phyloP scores from a whole-genome alignment of 192 early-diverging fungal species.

The Allomyces javanicus region DNA sequence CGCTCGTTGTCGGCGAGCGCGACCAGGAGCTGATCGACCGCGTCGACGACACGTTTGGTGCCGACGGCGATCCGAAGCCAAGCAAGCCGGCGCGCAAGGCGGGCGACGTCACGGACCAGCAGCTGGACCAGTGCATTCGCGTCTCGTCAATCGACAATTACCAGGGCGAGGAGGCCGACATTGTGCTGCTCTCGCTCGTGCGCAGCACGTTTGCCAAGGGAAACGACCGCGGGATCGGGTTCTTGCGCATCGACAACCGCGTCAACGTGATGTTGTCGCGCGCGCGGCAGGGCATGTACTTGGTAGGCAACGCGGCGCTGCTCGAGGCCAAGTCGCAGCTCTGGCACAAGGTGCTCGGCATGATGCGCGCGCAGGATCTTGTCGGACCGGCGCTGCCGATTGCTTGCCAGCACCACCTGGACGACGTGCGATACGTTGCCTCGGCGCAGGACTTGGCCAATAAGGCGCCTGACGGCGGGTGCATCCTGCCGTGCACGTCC shows the following conservation, averaged over 20 bases:
- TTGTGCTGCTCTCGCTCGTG: slow-evolving; percentile 16
- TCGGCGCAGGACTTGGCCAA: slow-evolving; percentile 4
- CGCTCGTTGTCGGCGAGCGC: slow-evolving; percentile 10
- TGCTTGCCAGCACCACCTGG: slow-evolving; percentile 10
- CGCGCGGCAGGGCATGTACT: slow-evolving; percentile 18
- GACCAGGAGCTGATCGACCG: slow-evolving; percentile 2
- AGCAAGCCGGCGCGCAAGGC: background rate
- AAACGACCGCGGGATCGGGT: slow-evolving; percentile 9
- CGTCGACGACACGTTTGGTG: no score
- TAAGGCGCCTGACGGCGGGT: slow-evolving; percentile 16
- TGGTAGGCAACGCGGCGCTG: slow-evolving; percentile 12
- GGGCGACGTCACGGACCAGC: no score
- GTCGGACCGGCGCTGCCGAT: slow-evolving; percentile 9
- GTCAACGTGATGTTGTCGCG: slow-evolving; percentile 16
- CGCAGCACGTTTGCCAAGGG: slow-evolving; percentile 3
- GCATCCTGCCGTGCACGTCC: slow-evolving; percentile 8
- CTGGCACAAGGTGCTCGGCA: slow-evolving; percentile 9
- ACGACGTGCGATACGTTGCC: background rate
- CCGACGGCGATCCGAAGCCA: no score
- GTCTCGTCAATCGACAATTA: slow-evolving; percentile 21
- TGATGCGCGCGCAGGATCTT: slow-evolving; percentile 5
- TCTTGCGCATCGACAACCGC: slow-evolving; percentile 15
- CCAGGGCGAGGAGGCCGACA: slow-evolving; percentile 21
- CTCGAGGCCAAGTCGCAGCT: slow-evolving; percentile 6
- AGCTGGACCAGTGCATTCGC: background rate